Evolutionary conservation across 345 rosid genomes (phyloP), one percentile per base, ranked within the genome.

Genomic region (Melaleuca quinquenervia): DNA sequence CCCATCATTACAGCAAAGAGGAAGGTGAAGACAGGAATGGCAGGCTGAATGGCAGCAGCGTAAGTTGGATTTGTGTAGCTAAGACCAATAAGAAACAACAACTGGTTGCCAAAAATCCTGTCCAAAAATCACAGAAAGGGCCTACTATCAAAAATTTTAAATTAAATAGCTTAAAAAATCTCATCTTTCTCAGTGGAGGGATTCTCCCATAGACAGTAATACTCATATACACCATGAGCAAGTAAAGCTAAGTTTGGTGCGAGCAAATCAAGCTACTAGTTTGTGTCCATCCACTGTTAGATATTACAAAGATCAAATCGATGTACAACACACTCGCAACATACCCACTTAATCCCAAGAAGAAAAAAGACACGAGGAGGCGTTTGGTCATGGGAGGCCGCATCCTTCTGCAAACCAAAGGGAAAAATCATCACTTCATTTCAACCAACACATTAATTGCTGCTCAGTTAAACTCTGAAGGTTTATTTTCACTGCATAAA

Each of bases 21-120:
- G 89, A 97, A 97, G 84, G 99, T 97, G 86, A 97, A 97, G 85
- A 97, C 98, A 53, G 99, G 99, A 87, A 97, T 97, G 7, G 99
- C 89, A 85, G 99, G 99, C 89, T 97, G 99, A 89, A 91, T 95
- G 53, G 98, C 98, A 89, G 99, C 98, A 87, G 99, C 99, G 86
- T 95, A 95, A 82, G 98, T 95, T 85, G 99, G 99, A 96, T 94
- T 97, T 85, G 98, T 97, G 91, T 96, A 95, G 89, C 94, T 92
- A 86, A 97, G 96, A 91, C 99, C 99, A 85, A 97, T 84, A 84
- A 97, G 98, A 94, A 97, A 97, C 76, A 97, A 86, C 85, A 97
- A 94, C 91, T 97, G 99, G 92, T 97, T 97, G 85, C 98, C 99
- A 89, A 97, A 97, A 86, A 97, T 94, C 95, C 99, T 97, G 90